phyloP scores from a whole-genome alignment of 2,329 filamentous ascomycete species.

The Cladosporium sp. region DNA sequence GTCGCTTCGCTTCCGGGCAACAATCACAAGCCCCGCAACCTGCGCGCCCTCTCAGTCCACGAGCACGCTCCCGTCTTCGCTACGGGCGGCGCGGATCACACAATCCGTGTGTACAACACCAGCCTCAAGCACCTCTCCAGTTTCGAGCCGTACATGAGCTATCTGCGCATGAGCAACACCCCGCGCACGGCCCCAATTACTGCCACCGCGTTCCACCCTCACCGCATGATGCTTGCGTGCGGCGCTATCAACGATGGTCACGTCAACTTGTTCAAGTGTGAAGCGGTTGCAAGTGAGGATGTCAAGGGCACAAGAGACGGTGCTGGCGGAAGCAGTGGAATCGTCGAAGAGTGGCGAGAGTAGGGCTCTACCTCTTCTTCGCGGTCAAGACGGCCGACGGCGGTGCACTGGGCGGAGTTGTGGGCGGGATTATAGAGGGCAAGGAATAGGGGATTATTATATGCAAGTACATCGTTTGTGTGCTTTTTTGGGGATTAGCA shows the following conservation, averaged over 20 bases:
- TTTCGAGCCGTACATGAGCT: conserved; percentile 81
- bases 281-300: conserved; percentile 20
- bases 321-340: background rate
- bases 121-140: conserved; percentile 66
- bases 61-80: conserved; percentile 96
- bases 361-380: background rate
- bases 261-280: conserved; percentile 70
- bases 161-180: conserved; percentile 26
- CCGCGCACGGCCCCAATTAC: conserved; percentile 69
- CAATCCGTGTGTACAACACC: conserved; percentile 83
- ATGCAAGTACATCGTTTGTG: no score
- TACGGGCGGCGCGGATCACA: conserved; percentile 82
- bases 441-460: no score
- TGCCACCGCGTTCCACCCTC: conserved; percentile 89
- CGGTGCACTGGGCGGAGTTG: background rate
- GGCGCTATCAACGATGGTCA: conserved; percentile 83
- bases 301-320: conserved; percentile 8
- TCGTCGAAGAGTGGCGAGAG: conserved; percentile 14
- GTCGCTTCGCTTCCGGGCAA: conserved; percentile 49
- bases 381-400: background rate
- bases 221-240: conserved; percentile 84
- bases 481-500: conserved; percentile 2
- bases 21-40: conserved; percentile 50
- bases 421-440: background rate
- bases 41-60: conserved; percentile 80